Evolutionary conservation across 208 protist species (phyloP), one percentile per base, ranked within the genome.

Genomic region (Angomonas ambiguus): DNA sequence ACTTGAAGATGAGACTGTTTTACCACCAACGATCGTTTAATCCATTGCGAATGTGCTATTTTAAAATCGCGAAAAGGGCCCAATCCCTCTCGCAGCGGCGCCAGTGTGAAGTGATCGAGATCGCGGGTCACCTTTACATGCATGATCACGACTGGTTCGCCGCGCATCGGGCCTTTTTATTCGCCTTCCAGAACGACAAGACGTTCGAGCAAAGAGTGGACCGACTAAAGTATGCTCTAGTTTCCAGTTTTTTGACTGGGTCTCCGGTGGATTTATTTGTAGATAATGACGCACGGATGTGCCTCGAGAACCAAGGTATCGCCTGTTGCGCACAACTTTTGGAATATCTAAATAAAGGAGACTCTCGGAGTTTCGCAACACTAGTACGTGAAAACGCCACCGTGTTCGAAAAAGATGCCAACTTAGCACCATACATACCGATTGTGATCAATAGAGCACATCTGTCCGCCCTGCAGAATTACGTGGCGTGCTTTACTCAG

Each of bases 141-240:
- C 74, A 83, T 57, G 73, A 94, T 34, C 79, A 73, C n/a, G 79
- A 98, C 61, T 99, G 93, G 90, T 63, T 69, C 31, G 79, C 87
- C 4, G 98, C 97, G 22, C 79, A 97, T 69, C 72, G 79, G 8
- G 89, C 97, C 62, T 99, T 99, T 66, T 95, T 97, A 42, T 51
- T 71, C 3, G 93, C 95, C 0, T 97, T 97, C 76, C 98, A 97
- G 76, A 96, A 97, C 68, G 97, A 98, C 62, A 81, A 80, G 35
- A 96, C 96, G 51, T 85, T 87, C 31, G 55, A 67, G 22, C 74
- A 80, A 27, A 73, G 85, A 24, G 87, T 97, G 25, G 69, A 72
- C 53, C 97, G 93, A 65, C 80, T 98, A 22, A 98, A 98, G 71
- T 98, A 83, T 32, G 77, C 98, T 8, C 83, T 98, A 16, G 65